A percentile compares a stretch with the other conserved stretches of the same genome.
Conservation (phyloP, 2,329 filamentous ascomycete species). For the Penicillium sp. region DNA sequence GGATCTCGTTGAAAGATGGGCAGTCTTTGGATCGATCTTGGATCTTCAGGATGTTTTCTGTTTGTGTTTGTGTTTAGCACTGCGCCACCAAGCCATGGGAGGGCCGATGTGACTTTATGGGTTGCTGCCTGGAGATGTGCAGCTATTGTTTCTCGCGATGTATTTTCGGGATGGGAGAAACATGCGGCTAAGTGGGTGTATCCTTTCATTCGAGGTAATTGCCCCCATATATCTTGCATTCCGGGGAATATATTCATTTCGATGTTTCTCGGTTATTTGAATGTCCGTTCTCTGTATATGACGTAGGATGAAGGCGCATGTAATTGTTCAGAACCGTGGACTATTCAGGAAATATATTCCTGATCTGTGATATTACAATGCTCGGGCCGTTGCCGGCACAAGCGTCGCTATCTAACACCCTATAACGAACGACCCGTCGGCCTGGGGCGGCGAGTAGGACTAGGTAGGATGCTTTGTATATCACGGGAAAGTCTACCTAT, state of each 20-base stretch:
- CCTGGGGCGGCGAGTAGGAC: no score
- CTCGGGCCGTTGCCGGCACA: no score
- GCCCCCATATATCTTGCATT: conserved; percentile 15
- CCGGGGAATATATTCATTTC: conserved; percentile 1
- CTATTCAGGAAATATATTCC: no score
- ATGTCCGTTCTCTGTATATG: no score
- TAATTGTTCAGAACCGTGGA: no score
- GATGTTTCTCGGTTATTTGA: neutral
- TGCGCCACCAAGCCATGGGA: conserved; percentile 26
- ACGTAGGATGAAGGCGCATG: no score
- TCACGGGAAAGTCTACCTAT: no score
- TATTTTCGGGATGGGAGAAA: neutral
- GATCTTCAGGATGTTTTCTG: conserved; percentile 3
- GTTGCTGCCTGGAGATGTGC: conserved; percentile 10
- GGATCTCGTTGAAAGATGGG: conserved; percentile 3
- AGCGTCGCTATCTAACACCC: no score
- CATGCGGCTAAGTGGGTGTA: conserved; percentile 18
- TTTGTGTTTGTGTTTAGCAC: conserved; percentile 15
- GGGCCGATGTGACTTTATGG: conserved; percentile 8
- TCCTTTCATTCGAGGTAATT: conserved; percentile 17
- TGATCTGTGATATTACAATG: no score
- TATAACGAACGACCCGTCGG: no score
- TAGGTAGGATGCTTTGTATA: no score
- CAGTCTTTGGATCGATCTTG: conserved; percentile 6
- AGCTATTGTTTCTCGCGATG: conserved; percentile 5